phyloP scores from a whole-genome alignment of 352 stramenopile genomes.

The Globisporangium viniferum region DNA sequence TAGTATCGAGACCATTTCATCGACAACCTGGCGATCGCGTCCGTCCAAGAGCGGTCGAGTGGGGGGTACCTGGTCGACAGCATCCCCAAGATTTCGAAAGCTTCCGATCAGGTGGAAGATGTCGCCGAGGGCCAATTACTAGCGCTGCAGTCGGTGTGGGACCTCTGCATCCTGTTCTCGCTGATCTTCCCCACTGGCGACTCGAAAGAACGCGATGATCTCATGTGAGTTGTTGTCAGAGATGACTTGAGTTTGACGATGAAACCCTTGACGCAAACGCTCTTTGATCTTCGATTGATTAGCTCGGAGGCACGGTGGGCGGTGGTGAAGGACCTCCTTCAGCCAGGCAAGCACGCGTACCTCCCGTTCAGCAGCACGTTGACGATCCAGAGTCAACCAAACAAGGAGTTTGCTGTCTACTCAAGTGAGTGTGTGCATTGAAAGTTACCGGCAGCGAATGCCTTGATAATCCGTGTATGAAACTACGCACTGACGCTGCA shows the following conservation, averaged over 20 bases:
- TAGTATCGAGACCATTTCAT: slow-evolving; percentile 29
- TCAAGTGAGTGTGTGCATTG: background rate
- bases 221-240: slow-evolving; percentile 6
- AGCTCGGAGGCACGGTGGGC: slow-evolving; percentile 40
- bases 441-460: background rate
- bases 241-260: background rate
- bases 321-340: slow-evolving; percentile 41
- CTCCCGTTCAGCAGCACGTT: slow-evolving; percentile 30
- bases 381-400: background rate
- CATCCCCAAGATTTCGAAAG: slow-evolving; percentile 17
- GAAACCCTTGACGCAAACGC: background rate
- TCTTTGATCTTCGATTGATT: background rate
- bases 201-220: slow-evolving; percentile 1
- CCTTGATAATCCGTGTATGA: no score
- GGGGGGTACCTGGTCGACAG: slow-evolving; percentile 36
- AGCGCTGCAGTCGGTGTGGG: slow-evolving; percentile 21
- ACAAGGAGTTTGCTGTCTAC: slow-evolving; percentile 18
- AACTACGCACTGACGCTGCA: background rate
- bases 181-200: background rate
- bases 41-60: slow-evolving; percentile 34
- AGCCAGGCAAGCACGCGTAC: slow-evolving; percentile 31
- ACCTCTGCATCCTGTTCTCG: slow-evolving; percentile 20
- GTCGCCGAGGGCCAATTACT: slow-evolving; percentile 21
- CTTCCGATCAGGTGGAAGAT: slow-evolving; percentile 8
- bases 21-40: slow-evolving; percentile 36